Conservation (phyloP, 208 protist species). For the Herpetomonas muscarum region DNA sequence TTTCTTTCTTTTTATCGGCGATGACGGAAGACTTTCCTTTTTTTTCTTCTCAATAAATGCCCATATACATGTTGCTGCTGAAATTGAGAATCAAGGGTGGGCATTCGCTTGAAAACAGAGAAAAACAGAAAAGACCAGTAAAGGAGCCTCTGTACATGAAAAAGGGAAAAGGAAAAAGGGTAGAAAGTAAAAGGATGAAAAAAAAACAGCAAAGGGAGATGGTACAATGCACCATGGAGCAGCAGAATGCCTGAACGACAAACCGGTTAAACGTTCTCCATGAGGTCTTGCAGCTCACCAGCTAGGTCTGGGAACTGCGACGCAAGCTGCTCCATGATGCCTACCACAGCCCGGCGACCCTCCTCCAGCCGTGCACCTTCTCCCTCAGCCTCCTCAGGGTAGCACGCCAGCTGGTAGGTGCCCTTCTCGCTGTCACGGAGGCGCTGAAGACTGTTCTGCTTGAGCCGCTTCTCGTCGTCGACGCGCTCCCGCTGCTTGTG, state of each 20-base stretch:
- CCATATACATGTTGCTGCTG: not conserved
- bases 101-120: not conserved
- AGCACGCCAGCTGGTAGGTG: slow-evolving; percentile 72
- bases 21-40: not conserved
- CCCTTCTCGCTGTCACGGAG: slow-evolving; percentile 82
- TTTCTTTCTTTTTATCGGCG: no score
- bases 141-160: not conserved
- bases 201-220: not conserved
- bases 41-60: not conserved
- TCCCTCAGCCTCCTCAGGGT: slow-evolving; percentile 47
- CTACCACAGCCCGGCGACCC: slow-evolving; percentile 42
- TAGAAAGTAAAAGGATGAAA: slow-evolving; percentile 1
- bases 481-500: slow-evolving; percentile 60
- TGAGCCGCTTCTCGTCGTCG: slow-evolving; percentile 75
- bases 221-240: not conserved
- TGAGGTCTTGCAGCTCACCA: slow-evolving; percentile 57
- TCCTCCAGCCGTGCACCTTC: slow-evolving; percentile 63
- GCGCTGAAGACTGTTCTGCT: slow-evolving; percentile 76
- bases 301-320: slow-evolving; percentile 70
- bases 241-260: not conserved
- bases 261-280: slow-evolving; percentile 34
- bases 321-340: slow-evolving; percentile 71
- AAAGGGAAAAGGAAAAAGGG: slow-evolving; percentile 3
- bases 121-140: not conserved
- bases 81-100: not conserved